Evolutionary conservation across 2,329 filamentous ascomycete species (phyloP), one percentile per base, ranked within the genome.

Genomic region (Colletotrichum trifolii): DNA sequence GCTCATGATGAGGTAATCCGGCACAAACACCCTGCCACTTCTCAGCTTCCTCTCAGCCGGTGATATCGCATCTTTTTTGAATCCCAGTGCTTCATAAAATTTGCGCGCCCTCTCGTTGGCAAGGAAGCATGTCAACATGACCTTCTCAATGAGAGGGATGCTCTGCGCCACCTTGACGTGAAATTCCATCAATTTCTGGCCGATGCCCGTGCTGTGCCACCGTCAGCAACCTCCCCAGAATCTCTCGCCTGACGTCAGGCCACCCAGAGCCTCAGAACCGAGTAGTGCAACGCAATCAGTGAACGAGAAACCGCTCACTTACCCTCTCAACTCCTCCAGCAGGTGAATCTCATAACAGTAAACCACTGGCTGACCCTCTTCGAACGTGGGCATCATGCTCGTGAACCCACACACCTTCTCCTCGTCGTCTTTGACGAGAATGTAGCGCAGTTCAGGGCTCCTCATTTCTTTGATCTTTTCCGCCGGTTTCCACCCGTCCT

Each of bases 341-440:
- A 94, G 82, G 72, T 95, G 91, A 40, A 95, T 87, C 77, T 95
- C 91, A 74, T 94, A 95, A 74, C 91, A 89, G 75, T 94, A 95
- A 17, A 93, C 73, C 2, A 94, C 91, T 0, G 88, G 81, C 64
- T 87, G 78, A 1, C 83, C 83, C 67, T 89, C 87, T 72, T 93
- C 90, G 70, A 86, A 86, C 2, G 88, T 90, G n/a, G 90, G 84
- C 89, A 91, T 89, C 71, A 92, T 80, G n/a, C 88, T 91, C 1
- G 85, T 81, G 71, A 92, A 91, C 5, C 82, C 88, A 15, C 76
- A 73, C 8, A 89, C 68, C 40, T 48, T 54, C 4, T 69, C 71
- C 8, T 68, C 59, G 0, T 52, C 61, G 10, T 56, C 58, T 67
- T 81, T 82, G 53, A 91, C 83, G 4, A 93, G 76, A 8, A 94